Evolutionary conservation across 2,329 filamentous ascomycete genomes (phyloP).

Genomic region (Orbilia quercus): DNA sequence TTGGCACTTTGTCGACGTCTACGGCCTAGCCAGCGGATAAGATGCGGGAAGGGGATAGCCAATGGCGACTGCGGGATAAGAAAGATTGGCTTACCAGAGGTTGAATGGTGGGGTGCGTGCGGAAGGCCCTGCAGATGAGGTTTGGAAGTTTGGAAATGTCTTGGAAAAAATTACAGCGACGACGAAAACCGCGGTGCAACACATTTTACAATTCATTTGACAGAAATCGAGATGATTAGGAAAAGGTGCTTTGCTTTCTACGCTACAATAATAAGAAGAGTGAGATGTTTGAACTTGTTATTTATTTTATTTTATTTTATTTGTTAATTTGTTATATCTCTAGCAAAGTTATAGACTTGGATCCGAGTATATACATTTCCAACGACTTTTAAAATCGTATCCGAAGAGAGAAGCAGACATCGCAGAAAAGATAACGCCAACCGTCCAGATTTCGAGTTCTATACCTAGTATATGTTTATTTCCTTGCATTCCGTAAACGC

Average conservation of each 20-base stretch:
- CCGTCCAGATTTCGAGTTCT: slow-evolving; percentile 9
- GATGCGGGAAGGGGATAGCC: neutral
- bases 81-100: slow-evolving; percentile 29
- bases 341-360: slow-evolving; percentile 6
- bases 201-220: slow-evolving; percentile 10
- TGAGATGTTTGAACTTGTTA: neutral
- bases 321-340: slow-evolving; percentile 31
- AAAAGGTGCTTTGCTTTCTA: neutral
- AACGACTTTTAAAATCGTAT: neutral
- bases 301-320: slow-evolving; percentile 33
- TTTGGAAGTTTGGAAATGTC: slow-evolving; percentile 17
- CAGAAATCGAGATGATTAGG: neutral
- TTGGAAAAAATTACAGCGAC: slow-evolving; percentile 2
- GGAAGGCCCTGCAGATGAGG: slow-evolving; percentile 25
- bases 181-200: slow-evolving; percentile 35
- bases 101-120: slow-evolving; percentile 35
- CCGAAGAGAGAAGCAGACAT: neutral
- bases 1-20: slow-evolving; percentile 31
- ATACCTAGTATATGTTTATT: slow-evolving; percentile 17
- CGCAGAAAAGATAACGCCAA: slow-evolving; percentile 12
- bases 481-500: slow-evolving; percentile 23
- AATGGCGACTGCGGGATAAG: slow-evolving; percentile 17
- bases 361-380: slow-evolving; percentile 3
- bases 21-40: slow-evolving; percentile 22
- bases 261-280: neutral